Percentiles rank a stretch among this genome's conserved stretches.
These are phyloP conservation scores for Canna indica DNA, from an alignment of 176 grass and related monocot species.

Conservation along the genomic window DNA sequence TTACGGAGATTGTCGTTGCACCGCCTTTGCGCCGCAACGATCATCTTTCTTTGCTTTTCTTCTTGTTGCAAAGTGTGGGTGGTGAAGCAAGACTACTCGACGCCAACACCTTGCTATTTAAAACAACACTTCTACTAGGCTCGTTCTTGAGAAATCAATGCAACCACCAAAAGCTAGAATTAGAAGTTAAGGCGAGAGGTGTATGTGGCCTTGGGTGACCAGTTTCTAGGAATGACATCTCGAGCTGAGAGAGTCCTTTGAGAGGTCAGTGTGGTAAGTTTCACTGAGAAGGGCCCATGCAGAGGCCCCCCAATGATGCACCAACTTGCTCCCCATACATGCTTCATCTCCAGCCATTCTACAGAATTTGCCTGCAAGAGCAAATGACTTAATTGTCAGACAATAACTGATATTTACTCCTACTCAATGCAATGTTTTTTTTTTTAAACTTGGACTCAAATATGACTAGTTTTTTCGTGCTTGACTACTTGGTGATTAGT, in stretches of 20 bases:
- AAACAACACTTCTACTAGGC: background rate
- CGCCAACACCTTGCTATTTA: too few relatives aligned
- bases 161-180: too few relatives aligned
- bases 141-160: background rate
- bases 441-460: background rate
- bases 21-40: slow-evolving; percentile 30
- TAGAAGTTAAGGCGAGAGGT: slow-evolving; percentile 92
- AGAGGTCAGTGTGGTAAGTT: slow-evolving; percentile 65
- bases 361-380: slow-evolving; percentile 66
- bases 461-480: too few relatives aligned
- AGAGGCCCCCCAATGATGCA: slow-evolving; percentile 65
- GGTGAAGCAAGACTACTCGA: too few relatives aligned
- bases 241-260: slow-evolving; percentile 55
- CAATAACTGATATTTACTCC: background rate
- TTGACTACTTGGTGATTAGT: too few relatives aligned
- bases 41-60: too few relatives aligned
- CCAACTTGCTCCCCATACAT: slow-evolving; percentile 94
- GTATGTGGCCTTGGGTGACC: slow-evolving; percentile 93
- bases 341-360: slow-evolving; percentile 88
- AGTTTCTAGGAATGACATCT: slow-evolving; percentile 89
- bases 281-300: slow-evolving; percentile 73
- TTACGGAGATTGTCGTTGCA: too few relatives aligned
- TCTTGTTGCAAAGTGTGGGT: too few relatives aligned
- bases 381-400: background rate
- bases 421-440: background rate